A percentile compares a stretch with the other conserved stretches of the same genome.
These are phyloP conservation scores for Wakefieldia striispora DNA, from an alignment of 768 basidiomycete genomes.

Conservation along the genomic window DNA sequence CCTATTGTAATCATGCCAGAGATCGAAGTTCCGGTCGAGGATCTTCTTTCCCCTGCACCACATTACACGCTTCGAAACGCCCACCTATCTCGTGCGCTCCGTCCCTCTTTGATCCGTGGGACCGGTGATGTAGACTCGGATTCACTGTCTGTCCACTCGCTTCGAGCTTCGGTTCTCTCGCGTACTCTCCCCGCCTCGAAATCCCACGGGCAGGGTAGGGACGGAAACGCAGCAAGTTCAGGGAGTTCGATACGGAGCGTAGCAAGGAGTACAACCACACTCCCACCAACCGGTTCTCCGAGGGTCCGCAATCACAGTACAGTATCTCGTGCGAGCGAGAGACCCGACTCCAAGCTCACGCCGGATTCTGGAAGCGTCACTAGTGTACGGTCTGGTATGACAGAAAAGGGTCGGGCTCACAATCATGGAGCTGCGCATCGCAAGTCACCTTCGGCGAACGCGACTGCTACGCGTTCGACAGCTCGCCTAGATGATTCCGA, in stretches of 20 bases:
- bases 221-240: constrained; percentile 23
- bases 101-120: constrained; percentile 28
- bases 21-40: constrained; percentile 76
- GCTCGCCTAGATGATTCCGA: not conserved
- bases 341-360: constrained; percentile 75
- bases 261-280: constrained; percentile 39
- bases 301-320: constrained; percentile 29
- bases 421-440: constrained; percentile 17
- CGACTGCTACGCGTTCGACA: constrained; percentile 6
- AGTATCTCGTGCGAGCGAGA: constrained; percentile 27
- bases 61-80: constrained; percentile 22
- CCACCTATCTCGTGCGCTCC: constrained; percentile 28
- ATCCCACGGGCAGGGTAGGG: constrained; percentile 22
- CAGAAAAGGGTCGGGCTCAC: constrained; percentile 23
- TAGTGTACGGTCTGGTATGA: constrained; percentile 24
- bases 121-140: constrained; percentile 37
- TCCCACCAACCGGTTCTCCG: constrained; percentile 13
- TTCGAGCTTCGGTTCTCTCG: constrained; percentile 44
- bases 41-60: constrained; percentile 55
- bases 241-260: constrained; percentile 46
- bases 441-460: constrained; percentile 21
- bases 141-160: constrained; percentile 43
- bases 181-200: constrained; percentile 26
- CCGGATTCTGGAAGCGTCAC: constrained; percentile 38
- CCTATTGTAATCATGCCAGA: constrained; percentile 41